Base-by-base conservation (phyloP, 768 basidiomycete species). In the Lactarius hengduanensis region DNA sequence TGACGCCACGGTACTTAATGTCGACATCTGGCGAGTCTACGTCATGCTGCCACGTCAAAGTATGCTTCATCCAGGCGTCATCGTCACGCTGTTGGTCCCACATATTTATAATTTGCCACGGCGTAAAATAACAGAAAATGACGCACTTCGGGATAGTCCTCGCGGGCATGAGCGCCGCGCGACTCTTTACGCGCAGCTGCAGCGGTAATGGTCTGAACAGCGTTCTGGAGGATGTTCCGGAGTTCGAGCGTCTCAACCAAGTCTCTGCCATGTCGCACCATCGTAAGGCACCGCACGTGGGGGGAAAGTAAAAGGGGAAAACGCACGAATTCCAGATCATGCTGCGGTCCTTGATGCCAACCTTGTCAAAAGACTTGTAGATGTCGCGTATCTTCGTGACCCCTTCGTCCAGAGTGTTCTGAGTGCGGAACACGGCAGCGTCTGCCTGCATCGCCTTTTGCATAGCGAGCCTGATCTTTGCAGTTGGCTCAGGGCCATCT, bases 241-340 rank as follows among this genome's bases (percentile, higher is more conserved):
- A 98, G 88, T 77, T 99, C 97, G 62, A 98, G 84, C 11, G 96
- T 98, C 80, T 99, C 97, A 68, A 98, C 84, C 65, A 99, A 88
- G 76, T 99, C 97, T 71, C 94, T 96, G 71, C 3, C 66, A 68
- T 28, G 13, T 11, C 40, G 26, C 18, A 34, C 16, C 50, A n/a
- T 13, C 59, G 47, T 57, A 57, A 68, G 41, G 45, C 41, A 45
- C 9, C 38, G 58, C 38, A 67, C 38, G 20, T 8, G 7, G 8
- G 1, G 53, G n/a, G 18, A 22, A 9, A 65, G 30, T 6, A 18
- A 41, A 16, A 16, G 11, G 34, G 18, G 68, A 11, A 75, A 16
- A 78, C 93, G 69, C 73, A 96, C 95, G 94, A 93, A 81, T 98
- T 98, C 97, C 96, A 99, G 78, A 98, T 97, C 96, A 98, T 92